Conservation (phyloP, 148 eudicot genomes). For the Fagopyrum esculentum region DNA sequence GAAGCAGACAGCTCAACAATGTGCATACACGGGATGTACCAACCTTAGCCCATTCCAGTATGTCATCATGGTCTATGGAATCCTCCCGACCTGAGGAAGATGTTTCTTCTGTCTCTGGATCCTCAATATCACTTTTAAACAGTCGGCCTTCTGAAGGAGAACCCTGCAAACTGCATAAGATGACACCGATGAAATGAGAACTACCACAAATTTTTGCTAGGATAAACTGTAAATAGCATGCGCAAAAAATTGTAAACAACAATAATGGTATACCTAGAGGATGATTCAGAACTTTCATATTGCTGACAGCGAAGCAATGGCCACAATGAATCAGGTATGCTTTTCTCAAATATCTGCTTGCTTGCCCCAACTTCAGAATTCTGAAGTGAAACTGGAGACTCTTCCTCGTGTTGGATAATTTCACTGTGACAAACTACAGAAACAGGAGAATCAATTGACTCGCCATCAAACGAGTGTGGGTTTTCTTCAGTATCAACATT, state of each 20-base stretch:
- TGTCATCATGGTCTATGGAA: slow-evolving; percentile 58
- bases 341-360: slow-evolving; percentile 41
- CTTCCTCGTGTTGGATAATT: slow-evolving; percentile 30
- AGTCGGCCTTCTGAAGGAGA: slow-evolving; percentile 70
- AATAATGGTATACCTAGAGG: slow-evolving; percentile 53
- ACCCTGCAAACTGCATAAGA: slow-evolving; percentile 57
- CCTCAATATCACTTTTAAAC: slow-evolving; percentile 65
- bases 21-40: background rate
- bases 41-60: slow-evolving; percentile 97
- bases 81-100: slow-evolving; percentile 77
- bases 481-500: slow-evolving; percentile 28
- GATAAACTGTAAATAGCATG: background rate
- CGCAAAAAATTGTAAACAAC: background rate
- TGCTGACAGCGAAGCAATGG: slow-evolving; percentile 59
- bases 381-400: slow-evolving; percentile 22
- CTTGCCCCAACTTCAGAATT: slow-evolving; percentile 24
- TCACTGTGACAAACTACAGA: slow-evolving; percentile 34
- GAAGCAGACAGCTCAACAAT: slow-evolving; percentile 2
- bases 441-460: slow-evolving; percentile 23
- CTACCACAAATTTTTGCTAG: background rate
- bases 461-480: slow-evolving; percentile 24
- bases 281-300: slow-evolving; percentile 72
- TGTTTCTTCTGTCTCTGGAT: slow-evolving; percentile 67
- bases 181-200: background rate
- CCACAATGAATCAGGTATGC: slow-evolving; percentile 44